Conservation (phyloP, 1,284 basidiomycete species). For the Porogramme epimiltina region DNA sequence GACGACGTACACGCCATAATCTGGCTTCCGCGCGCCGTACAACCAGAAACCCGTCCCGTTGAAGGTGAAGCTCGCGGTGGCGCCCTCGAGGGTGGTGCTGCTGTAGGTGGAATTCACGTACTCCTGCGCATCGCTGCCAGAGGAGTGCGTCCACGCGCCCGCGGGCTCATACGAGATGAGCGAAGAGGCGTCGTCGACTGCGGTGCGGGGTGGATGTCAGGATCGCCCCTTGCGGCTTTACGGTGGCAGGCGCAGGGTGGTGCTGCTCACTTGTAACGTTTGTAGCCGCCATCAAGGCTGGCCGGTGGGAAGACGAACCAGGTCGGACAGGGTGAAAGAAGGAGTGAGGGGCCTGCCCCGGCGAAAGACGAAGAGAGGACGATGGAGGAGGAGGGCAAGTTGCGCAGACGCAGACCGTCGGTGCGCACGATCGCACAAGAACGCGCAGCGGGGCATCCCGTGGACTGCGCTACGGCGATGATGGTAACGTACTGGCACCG, state of each 20-base stretch:
- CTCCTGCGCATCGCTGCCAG: constrained; percentile 22
- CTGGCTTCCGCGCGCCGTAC: constrained; percentile 46
- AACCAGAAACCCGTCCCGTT: constrained; percentile 55
- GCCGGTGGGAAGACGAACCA: constrained; percentile 11
- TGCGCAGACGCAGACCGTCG: not conserved
- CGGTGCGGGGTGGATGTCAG: constrained; percentile 1
- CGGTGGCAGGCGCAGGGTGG: constrained; percentile 7
- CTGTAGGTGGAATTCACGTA: constrained; percentile 29
- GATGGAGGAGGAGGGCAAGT: constrained; percentile 7
- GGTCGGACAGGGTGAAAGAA: constrained; percentile 18
- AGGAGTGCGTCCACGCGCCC: constrained; percentile 26
- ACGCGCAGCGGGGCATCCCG: not conserved
- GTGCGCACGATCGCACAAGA: not conserved
- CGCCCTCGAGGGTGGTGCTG: constrained; percentile 23
- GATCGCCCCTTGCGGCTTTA: not conserved
- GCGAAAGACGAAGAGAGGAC: constrained; percentile 23
- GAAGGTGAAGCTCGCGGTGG: constrained; percentile 29
- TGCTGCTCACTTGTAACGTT: constrained; percentile 32
- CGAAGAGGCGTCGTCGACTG: constrained; percentile 37
- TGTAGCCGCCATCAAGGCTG: constrained; percentile 36
- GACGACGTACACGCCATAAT: constrained; percentile 51
- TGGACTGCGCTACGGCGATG: not conserved
- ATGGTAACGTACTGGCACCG: not conserved
- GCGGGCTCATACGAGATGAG: constrained; percentile 31
- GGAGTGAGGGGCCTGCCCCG: constrained; percentile 28